A percentile compares a stretch with the other conserved stretches of the same genome.
Evolutionary conservation across 2,329 filamentous ascomycete species (phyloP).

Genomic region (Venturia nashicola): DNA sequence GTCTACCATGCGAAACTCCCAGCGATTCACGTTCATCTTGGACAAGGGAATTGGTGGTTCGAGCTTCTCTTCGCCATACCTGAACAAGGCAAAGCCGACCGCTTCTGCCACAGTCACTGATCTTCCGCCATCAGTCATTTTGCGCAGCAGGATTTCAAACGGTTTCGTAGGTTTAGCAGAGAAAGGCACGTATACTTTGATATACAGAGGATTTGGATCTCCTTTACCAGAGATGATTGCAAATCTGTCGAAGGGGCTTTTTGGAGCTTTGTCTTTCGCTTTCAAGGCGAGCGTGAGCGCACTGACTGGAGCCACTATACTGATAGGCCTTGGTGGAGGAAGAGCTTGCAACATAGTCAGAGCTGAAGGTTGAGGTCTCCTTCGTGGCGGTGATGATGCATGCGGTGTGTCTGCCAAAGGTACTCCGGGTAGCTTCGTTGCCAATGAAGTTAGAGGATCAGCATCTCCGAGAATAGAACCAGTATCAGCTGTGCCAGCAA

Average conservation of each 20-base stretch:
- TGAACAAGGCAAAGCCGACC: conserved; percentile 68
- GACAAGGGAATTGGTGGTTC: conserved; percentile 52
- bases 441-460: conserved; percentile 40
- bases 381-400: conserved; percentile 51
- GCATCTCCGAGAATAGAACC: conserved; percentile 57
- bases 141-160: conserved; percentile 59
- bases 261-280: conserved; percentile 56
- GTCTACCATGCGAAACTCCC: conserved; percentile 73
- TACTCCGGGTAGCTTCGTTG: conserved; percentile 30
- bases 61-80: conserved; percentile 64
- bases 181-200: conserved; percentile 67
- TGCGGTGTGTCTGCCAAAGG: conserved; percentile 29
- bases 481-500: conserved; percentile 42
- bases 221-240: conserved; percentile 66
- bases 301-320: conserved; percentile 58
- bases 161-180: conserved; percentile 52
- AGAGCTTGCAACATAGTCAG: conserved; percentile 49
- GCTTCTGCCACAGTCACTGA: conserved; percentile 64
- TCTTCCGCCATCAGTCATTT: conserved; percentile 56
- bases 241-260: conserved; percentile 64
- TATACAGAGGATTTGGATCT: conserved; percentile 60
- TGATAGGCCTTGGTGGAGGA: conserved; percentile 61
- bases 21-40: conserved; percentile 68
- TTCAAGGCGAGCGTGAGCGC: conserved; percentile 60
- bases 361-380: conserved; percentile 31